Evolutionary conservation across 148 eudicot genomes (phyloP).

Genomic region (Rhododendron kiyosumense): DNA sequence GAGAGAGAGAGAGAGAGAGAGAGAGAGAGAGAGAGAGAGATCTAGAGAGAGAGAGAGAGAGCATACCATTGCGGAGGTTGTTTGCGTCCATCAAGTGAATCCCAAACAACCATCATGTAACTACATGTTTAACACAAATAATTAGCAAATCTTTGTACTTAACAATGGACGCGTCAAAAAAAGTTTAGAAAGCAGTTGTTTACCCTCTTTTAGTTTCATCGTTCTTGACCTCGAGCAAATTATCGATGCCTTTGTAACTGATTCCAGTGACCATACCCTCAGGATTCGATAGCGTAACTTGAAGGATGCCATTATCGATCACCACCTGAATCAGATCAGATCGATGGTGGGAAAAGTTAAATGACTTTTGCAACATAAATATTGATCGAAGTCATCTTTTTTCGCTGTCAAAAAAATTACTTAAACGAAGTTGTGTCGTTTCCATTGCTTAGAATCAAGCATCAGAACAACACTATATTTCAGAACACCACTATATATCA

Average conservation of each 20-base stretch:
- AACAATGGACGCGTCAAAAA: neutral
- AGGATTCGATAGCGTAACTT: constrained; percentile 77
- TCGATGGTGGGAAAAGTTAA: neutral
- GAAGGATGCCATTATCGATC: constrained; percentile 64
- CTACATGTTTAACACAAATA: constrained; percentile 19
- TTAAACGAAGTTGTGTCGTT: neutral
- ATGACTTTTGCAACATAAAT: neutral
- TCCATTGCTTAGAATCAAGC: neutral
- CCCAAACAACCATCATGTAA: constrained; percentile 71
- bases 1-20: too few relatives aligned
- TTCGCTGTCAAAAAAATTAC: neutral
- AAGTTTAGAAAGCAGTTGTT: neutral
- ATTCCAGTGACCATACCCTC: constrained; percentile 70
- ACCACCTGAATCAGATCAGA: constrained; percentile 57
- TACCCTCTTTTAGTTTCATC: constrained; percentile 71
- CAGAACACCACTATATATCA: neutral
- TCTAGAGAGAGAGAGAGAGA: neutral
- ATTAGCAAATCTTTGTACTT: neutral
- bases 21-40: neutral
- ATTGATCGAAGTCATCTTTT: neutral
- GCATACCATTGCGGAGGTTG: constrained; percentile 37
- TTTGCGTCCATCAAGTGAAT: constrained; percentile 51
- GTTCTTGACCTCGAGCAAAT: constrained; percentile 64
- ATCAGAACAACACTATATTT: neutral
- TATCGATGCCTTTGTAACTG: constrained; percentile 56